phyloP scores from a whole-genome alignment of 371 early-diverging fungal species.

The Mucor sp. region DNA sequence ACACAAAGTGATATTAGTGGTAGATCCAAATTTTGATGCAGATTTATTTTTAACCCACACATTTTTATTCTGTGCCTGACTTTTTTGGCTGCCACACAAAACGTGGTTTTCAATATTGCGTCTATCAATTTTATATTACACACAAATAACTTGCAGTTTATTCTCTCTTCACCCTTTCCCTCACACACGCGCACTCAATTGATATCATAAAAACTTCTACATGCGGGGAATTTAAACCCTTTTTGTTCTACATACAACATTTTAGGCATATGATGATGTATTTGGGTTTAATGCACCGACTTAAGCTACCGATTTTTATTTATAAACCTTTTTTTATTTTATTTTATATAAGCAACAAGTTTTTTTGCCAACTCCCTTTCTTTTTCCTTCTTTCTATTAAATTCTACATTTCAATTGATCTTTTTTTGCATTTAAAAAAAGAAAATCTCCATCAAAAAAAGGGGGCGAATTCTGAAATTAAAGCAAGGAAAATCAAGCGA shows the following conservation, averaged over 20 bases:
- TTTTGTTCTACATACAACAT: background rate
- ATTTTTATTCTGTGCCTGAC: background rate
- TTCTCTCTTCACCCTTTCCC: background rate
- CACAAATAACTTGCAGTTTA: background rate
- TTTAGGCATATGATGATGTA: constrained; percentile 22
- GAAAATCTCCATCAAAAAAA: background rate
- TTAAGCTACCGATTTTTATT: constrained; percentile 38
- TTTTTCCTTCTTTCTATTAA: constrained; percentile 3
- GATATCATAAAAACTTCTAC: background rate
- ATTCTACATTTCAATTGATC: background rate
- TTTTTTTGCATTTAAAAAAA: background rate
- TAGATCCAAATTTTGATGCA: constrained; percentile 1
- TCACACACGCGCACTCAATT: background rate
- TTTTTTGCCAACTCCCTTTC: background rate
- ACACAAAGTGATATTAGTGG: background rate
- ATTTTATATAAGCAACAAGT: constrained; percentile 17
- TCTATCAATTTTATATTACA: background rate
- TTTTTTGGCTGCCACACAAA: constrained; percentile 15
- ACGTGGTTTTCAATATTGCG: constrained; percentile 11
- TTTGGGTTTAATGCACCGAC: constrained; percentile 26
- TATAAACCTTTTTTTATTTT: constrained; percentile 15
- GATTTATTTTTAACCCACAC: constrained; percentile 5
- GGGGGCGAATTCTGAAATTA: background rate
- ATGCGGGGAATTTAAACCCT: background rate
- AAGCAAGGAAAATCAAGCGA: background rate